Conservation (phyloP, 1,284 basidiomycete species). For the Testicularia cyperi region DNA sequence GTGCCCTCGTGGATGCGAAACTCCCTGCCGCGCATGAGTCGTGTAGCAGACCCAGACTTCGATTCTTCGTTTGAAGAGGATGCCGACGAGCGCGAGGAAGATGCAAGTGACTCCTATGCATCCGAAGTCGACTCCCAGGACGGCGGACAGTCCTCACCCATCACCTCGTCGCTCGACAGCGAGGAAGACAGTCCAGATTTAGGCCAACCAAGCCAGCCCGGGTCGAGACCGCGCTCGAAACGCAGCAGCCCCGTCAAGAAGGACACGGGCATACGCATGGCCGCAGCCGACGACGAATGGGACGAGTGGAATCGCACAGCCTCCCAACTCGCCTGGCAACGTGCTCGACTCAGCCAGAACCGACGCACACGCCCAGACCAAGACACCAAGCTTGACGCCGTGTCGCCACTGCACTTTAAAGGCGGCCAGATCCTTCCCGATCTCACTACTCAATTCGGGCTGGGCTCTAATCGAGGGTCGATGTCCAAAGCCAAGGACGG, state of each 20-base stretch:
- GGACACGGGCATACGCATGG: too few species aligned
- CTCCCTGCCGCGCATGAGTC: conserved; percentile 5
- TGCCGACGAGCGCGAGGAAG: conserved; percentile 11
- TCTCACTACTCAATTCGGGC: too few species aligned
- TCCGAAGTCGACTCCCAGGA: conserved; percentile 3
- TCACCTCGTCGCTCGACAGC: conserved; percentile 17
- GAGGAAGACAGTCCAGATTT: too few species aligned
- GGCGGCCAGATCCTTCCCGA: neutral
- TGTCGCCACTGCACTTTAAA: neutral
- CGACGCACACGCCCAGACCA: too few species aligned
- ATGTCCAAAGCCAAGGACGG: too few species aligned
- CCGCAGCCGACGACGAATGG: conserved; percentile 17
- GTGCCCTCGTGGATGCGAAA: conserved; percentile 26
- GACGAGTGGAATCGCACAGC: conserved; percentile 39
- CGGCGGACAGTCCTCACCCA: conserved; percentile 10
- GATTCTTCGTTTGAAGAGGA: conserved; percentile 27
- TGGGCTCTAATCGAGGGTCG: too few species aligned
- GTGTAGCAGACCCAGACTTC: conserved; percentile 3
- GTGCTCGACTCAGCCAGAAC: conserved; percentile 4
- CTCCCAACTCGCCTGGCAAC: conserved; percentile 13
- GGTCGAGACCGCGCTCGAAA: too few species aligned
- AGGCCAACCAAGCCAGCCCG: too few species aligned
- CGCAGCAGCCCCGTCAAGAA: too few species aligned
- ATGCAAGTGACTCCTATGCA: conserved; percentile 2
- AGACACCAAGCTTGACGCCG: too few species aligned